A percentile compares a stretch with the other conserved stretches of the same genome.
Conservation (phyloP, 1,284 basidiomycete species). For the Mycena citricolor region DNA sequence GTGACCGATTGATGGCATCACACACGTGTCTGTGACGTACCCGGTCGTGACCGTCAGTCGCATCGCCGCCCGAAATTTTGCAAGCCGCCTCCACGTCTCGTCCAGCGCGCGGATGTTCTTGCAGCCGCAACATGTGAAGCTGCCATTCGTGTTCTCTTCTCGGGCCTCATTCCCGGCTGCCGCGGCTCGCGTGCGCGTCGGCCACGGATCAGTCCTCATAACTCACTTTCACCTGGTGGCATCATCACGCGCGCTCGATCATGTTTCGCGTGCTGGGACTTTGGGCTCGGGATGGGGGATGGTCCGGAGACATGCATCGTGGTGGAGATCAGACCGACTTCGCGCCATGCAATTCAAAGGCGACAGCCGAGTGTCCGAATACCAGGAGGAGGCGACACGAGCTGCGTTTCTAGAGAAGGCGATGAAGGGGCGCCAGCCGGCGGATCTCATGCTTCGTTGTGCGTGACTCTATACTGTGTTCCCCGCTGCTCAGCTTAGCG, state of each 20-base stretch:
- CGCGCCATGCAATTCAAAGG: slow-evolving; percentile 30
- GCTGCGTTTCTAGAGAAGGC: slow-evolving; percentile 75
- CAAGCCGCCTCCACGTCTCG: too few species aligned
- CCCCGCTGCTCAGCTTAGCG: slow-evolving; percentile 14
- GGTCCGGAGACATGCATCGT: slow-evolving; percentile 27
- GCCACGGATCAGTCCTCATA: neutral
- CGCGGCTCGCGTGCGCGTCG: too few species aligned
- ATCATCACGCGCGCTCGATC: slow-evolving; percentile 5
- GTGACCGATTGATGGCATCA: too few species aligned
- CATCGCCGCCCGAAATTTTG: too few species aligned
- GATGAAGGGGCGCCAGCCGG: slow-evolving; percentile 76
- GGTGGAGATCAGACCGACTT: slow-evolving; percentile 35
- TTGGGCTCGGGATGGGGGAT: too few species aligned
- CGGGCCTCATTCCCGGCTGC: neutral
- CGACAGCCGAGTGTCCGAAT: slow-evolving; percentile 44
- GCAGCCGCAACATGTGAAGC: slow-evolving; percentile 16
- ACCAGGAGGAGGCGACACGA: slow-evolving; percentile 67
- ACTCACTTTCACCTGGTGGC: slow-evolving; percentile 1
- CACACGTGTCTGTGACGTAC: too few species aligned
- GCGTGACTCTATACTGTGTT: slow-evolving; percentile 34
- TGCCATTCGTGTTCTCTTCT: slow-evolving; percentile 1
- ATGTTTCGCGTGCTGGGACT: neutral
- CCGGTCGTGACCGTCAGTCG: too few species aligned
- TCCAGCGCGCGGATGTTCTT: too few species aligned
- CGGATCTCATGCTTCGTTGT: slow-evolving; percentile 84